Percentiles rank a stretch among this genome's conserved stretches.
Evolutionary conservation across 805 yeast genomes (phyloP).

Genomic region (Grigorovia jiainica): DNA sequence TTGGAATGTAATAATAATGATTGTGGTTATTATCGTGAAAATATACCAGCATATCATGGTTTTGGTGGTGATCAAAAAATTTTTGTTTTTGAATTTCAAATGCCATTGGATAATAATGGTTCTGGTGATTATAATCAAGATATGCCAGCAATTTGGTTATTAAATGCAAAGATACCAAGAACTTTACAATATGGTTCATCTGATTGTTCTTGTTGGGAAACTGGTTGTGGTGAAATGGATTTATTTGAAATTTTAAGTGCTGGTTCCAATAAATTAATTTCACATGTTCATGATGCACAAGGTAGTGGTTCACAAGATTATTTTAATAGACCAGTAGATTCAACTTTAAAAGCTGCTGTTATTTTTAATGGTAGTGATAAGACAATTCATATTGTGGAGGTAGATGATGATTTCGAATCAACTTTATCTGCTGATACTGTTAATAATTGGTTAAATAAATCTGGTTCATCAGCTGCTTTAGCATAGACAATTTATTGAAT

Average conservation of each 20-base stretch:
- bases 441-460: constrained; percentile 41
- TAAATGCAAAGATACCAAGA: constrained; percentile 94
- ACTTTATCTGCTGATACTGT: constrained; percentile 51
- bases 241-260: constrained; percentile 77
- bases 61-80: constrained; percentile 78
- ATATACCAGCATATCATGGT: constrained; percentile 90
- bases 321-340: constrained; percentile 73
- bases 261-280: constrained; percentile 66
- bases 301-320: constrained; percentile 89
- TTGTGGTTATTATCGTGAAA: constrained; percentile 83
- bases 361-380: constrained; percentile 48
- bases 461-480: constrained; percentile 41
- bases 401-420: constrained; percentile 49
- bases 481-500: constrained; percentile 8
- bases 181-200: constrained; percentile 84
- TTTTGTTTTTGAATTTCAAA: constrained; percentile 85
- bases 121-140: constrained; percentile 54
- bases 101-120: constrained; percentile 66
- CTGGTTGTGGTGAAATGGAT: constrained; percentile 98
- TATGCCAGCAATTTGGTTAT: constrained; percentile 97
- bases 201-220: constrained; percentile 88
- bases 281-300: constrained; percentile 70
- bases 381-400: constrained; percentile 47
- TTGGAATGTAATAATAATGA: constrained; percentile 44
- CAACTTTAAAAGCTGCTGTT: constrained; percentile 82